Conservation (phyloP, 2,329 filamentous ascomycete genomes). For the Cladosporium sp. region DNA sequence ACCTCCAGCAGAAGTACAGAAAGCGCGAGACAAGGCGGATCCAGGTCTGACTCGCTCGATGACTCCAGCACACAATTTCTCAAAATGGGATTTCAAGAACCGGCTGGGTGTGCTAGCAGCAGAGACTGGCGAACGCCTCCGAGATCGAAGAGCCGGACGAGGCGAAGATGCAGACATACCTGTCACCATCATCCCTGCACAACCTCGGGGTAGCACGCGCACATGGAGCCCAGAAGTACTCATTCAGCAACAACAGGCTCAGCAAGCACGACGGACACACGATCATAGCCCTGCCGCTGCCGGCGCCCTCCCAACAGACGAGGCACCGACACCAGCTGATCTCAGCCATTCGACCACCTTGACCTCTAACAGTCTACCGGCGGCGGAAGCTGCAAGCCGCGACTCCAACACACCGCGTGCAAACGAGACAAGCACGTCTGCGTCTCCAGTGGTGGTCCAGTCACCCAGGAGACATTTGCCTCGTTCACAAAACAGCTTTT, state of each 20-base stretch:
- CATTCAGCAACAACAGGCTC: neutral
- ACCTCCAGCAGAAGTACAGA: constrained; percentile 61
- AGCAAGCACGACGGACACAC: constrained; percentile 7
- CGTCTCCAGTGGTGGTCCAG: constrained; percentile 22
- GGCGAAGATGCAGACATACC: constrained; percentile 48
- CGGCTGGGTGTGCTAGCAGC: constrained; percentile 52
- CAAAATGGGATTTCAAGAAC: constrained; percentile 46
- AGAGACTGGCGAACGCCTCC: constrained; percentile 46
- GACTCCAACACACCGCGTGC: constrained; percentile 8
- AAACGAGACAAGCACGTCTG: constrained; percentile 17
- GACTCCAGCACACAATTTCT: constrained; percentile 45
- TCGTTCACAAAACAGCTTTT: constrained; percentile 9
- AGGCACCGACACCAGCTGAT: constrained; percentile 10
- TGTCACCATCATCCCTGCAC: constrained; percentile 62
- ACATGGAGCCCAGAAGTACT: constrained; percentile 52
- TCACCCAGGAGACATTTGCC: constrained; percentile 4
- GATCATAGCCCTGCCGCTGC: constrained; percentile 2
- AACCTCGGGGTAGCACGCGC: constrained; percentile 51
- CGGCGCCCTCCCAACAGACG: neutral
- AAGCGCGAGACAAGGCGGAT: constrained; percentile 40
- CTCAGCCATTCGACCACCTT: constrained; percentile 23
- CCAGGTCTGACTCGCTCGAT: constrained; percentile 28
- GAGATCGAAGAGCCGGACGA: constrained; percentile 39
- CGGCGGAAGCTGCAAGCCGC: constrained; percentile 9
- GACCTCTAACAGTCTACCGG: constrained; percentile 16